These are phyloP conservation scores for Linnemannia elongata DNA, from an alignment of 192 early-diverging fungal genomes.

Conservation along the genomic window DNA sequence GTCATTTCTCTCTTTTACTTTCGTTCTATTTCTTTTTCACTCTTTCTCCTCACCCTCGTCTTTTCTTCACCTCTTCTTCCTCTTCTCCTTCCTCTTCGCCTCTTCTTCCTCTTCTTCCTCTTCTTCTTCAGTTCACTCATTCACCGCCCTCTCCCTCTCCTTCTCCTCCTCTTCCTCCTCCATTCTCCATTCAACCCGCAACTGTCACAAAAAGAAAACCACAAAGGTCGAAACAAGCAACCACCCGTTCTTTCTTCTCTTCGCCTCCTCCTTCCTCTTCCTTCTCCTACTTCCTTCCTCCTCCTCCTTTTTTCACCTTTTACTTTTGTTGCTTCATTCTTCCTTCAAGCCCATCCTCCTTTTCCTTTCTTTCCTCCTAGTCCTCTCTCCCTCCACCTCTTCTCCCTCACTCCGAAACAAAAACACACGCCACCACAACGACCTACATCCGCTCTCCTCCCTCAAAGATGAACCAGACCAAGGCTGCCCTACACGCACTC, in stretches of 20 bases:
- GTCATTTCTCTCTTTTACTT: not conserved
- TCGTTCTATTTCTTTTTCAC: not conserved
- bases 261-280: not conserved
- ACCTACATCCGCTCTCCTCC: not conserved
- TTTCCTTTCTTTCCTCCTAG: not conserved
- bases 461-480: conserved; percentile 38
- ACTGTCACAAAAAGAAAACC: not conserved
- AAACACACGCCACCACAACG: not conserved
- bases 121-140: not conserved
- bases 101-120: not conserved
- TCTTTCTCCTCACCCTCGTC: not conserved
- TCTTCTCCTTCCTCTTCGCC: not conserved
- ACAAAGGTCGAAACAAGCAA: not conserved
- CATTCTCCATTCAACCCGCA: not conserved
- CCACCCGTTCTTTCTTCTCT: not conserved
- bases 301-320: not conserved
- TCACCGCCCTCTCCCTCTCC: not conserved
- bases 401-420: not conserved
- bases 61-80: not conserved
- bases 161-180: not conserved
- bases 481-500: conserved; percentile 43
- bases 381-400: not conserved
- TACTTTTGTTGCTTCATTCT: not conserved
- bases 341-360: not conserved
- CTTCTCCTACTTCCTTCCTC: not conserved